A percentile compares a stretch with the other conserved stretches of the same genome.
phyloP scores from a whole-genome alignment of 1,284 basidiomycete genomes.

The Vanrija sp. region DNA sequence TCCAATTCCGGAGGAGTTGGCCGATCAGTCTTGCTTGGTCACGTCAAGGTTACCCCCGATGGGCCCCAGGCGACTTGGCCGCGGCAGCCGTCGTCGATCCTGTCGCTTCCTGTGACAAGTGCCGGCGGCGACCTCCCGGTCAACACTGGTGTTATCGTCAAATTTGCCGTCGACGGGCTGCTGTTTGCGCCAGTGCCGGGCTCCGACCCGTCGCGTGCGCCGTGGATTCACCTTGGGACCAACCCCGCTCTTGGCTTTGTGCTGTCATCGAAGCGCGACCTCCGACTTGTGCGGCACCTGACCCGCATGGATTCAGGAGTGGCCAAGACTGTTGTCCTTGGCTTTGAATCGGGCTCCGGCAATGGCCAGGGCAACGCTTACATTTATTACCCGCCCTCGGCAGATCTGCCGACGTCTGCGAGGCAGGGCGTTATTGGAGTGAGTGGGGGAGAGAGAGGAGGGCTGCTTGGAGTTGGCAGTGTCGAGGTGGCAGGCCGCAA shows the following conservation, averaged over 20 bases:
- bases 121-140: conserved; percentile 40
- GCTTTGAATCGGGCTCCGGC: conserved; percentile 67
- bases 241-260: conserved; percentile 89
- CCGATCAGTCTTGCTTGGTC: conserved; percentile 31
- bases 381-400: conserved; percentile 62
- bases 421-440: conserved; percentile 74
- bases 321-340: conserved; percentile 54
- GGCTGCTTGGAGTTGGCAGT: conserved; percentile 70
- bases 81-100: conserved; percentile 25
- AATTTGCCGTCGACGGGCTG: conserved; percentile 77
- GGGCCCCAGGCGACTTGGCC: conserved; percentile 25
- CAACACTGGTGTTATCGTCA: conserved; percentile 60
- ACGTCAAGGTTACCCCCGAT: conserved; percentile 8
- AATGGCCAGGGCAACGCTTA: conserved; percentile 66
- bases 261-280: conserved; percentile 85
- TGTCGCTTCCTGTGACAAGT: conserved; percentile 28
- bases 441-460: conserved; percentile 60
- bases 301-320: conserved; percentile 16
- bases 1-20: conserved; percentile 28
- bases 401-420: conserved; percentile 53
- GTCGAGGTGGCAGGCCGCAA: conserved; percentile 45
- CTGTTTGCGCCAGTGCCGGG: conserved; percentile 53
- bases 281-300: conserved; percentile 73
- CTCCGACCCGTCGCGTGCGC: conserved; percentile 36
- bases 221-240: conserved; percentile 73